Evolutionary conservation across 768 basidiomycete species (phyloP).

Genomic region (Pisolithus tinctorius): DNA sequence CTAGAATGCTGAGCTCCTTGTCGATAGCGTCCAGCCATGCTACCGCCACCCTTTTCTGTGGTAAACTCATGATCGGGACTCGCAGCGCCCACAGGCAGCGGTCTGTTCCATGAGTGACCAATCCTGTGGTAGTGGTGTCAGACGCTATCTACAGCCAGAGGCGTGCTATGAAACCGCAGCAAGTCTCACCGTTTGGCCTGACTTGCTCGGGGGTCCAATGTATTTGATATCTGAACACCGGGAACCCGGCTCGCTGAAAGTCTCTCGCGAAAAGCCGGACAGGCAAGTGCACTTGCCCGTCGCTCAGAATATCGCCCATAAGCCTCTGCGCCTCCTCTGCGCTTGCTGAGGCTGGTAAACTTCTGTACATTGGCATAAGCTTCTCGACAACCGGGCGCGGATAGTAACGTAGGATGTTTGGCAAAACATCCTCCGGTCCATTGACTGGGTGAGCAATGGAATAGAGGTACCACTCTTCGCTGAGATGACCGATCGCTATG

Average conservation of each 20-base stretch:
- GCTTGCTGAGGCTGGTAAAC: slow-evolving; percentile 33
- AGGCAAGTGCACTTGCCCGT: slow-evolving; percentile 63
- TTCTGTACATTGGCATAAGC: slow-evolving; percentile 40
- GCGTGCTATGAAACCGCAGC: not conserved
- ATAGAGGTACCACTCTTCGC: slow-evolving; percentile 75
- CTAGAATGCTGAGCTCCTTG: slow-evolving; percentile 36
- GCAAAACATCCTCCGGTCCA: slow-evolving; percentile 42
- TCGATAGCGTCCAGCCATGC: slow-evolving; percentile 50
- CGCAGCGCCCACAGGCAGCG: slow-evolving; percentile 56
- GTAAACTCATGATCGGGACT: slow-evolving; percentile 36
- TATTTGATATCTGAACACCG: slow-evolving; percentile 62
- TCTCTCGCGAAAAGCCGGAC: slow-evolving; percentile 58
- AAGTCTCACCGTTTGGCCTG: slow-evolving; percentile 43
- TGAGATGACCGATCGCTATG: slow-evolving; percentile 61
- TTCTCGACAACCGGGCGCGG: slow-evolving; percentile 38
- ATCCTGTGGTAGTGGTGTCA: slow-evolving; percentile 33
- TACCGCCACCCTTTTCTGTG: slow-evolving; percentile 44
- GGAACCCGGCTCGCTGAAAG: slow-evolving; percentile 47
- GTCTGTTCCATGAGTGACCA: slow-evolving; percentile 68
- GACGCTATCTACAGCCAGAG: not conserved
- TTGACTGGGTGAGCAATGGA: slow-evolving; percentile 59
- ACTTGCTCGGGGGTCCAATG: slow-evolving; percentile 61
- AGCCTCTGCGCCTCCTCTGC: slow-evolving; percentile 37
- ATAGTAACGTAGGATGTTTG: slow-evolving; percentile 59
- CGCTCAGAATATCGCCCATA: slow-evolving; percentile 56